Evolutionary conservation across 2,329 filamentous ascomycete species (phyloP).

Genomic region (Fusarium sp.): DNA sequence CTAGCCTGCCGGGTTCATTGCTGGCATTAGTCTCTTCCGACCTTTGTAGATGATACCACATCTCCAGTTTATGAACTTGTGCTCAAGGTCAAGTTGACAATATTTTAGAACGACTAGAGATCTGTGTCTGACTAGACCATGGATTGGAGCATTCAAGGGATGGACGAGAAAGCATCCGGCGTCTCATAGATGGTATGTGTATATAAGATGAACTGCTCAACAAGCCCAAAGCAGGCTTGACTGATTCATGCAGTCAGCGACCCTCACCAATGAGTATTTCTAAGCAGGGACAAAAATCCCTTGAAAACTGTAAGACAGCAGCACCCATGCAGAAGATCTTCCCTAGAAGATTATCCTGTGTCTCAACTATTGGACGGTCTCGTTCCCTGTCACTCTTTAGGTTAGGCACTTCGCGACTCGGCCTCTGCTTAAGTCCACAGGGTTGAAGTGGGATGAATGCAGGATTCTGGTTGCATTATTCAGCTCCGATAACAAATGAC

Average conservation of each 20-base stretch:
- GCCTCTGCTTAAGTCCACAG: constrained; percentile 39
- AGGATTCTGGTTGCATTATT: not conserved
- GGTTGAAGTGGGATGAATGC: constrained; percentile 14
- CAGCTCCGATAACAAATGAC: constrained; percentile 13
- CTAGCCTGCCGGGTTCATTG: not conserved
- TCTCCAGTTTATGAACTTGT: not conserved
- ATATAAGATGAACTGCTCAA: not conserved
- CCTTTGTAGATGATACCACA: not conserved
- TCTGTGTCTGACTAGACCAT: not conserved
- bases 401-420: constrained; percentile 40
- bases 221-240: not conserved
- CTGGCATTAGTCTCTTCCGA: not conserved
- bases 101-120: not conserved
- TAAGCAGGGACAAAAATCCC: not conserved
- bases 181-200: not conserved
- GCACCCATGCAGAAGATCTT: not conserved
- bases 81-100: not conserved
- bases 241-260: constrained; percentile 8
- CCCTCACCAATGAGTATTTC: not conserved
- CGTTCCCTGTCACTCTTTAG: constrained; percentile 1
- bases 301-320: constrained; percentile 3
- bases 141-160: not conserved
- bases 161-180: not conserved
- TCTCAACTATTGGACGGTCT: constrained; percentile 11
- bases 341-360: not conserved